These are phyloP conservation scores for Kalmusia sp. DNA, from an alignment of 2,329 filamentous ascomycete species.

Conservation along the genomic window DNA sequence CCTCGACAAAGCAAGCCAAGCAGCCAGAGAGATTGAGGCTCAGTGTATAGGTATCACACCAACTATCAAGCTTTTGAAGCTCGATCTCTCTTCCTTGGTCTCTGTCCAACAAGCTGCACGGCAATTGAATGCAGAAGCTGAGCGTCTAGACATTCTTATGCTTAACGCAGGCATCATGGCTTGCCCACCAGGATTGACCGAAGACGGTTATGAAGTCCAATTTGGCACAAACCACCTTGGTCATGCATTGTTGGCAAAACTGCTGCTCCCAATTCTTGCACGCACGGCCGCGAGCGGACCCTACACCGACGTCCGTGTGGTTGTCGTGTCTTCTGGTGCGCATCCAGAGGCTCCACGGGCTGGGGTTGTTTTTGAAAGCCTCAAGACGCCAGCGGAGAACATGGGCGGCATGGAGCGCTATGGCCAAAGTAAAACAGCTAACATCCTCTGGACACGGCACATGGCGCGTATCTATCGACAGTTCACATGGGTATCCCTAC, in stretches of 20 bases:
- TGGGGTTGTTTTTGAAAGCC: conserved; percentile 13
- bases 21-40: conserved; percentile 40
- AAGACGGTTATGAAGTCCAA: conserved; percentile 54
- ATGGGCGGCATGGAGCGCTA: conserved; percentile 45
- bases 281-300: conserved; percentile 37
- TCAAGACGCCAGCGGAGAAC: conserved; percentile 27
- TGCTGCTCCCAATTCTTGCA: conserved; percentile 48
- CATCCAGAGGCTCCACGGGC: conserved; percentile 8
- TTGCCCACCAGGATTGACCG: conserved; percentile 34
- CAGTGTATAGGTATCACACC: conserved; percentile 9
- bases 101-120: conserved; percentile 20
- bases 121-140: conserved; percentile 11
- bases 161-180: conserved; percentile 51
- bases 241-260: conserved; percentile 50
- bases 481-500: conserved; percentile 48
- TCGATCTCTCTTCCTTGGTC: conserved; percentile 22
- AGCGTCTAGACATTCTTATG: conserved; percentile 50
- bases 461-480: conserved; percentile 49
- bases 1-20: conserved; percentile 39
- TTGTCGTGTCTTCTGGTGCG: conserved; percentile 35
- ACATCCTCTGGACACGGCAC: conserved; percentile 50
- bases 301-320: conserved; percentile 49
- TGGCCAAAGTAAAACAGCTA: conserved; percentile 55
- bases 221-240: conserved; percentile 56
- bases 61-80: conserved; percentile 18